Conservation (phyloP, 208 protist species). For the Leishmania tropica region DNA sequence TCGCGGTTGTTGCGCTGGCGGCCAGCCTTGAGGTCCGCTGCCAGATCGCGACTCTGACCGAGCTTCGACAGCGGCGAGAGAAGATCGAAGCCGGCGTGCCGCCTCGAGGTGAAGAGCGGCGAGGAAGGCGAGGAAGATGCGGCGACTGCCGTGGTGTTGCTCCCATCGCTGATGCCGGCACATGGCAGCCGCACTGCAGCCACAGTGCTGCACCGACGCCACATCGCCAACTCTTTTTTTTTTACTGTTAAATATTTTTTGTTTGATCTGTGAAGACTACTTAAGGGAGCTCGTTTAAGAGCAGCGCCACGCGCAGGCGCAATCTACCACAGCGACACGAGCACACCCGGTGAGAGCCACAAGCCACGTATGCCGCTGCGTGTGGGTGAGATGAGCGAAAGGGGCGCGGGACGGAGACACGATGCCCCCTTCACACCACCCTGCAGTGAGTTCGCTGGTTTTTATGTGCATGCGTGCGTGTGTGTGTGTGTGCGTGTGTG, state of each 20-base stretch:
- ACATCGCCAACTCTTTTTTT: background rate
- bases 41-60: slow-evolving; percentile 79
- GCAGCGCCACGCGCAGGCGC: background rate
- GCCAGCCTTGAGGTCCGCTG: slow-evolving; percentile 70
- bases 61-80: slow-evolving; percentile 80
- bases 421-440: background rate
- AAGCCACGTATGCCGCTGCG: background rate
- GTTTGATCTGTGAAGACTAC: background rate
- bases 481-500: background rate
- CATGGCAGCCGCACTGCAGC: slow-evolving; percentile 7
- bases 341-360: background rate
- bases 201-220: slow-evolving; percentile 20
- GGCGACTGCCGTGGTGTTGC: background rate
- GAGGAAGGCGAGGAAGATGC: slow-evolving; percentile 10
- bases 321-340: background rate
- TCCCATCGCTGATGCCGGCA: background rate
- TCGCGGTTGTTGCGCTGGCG: slow-evolving; percentile 81
- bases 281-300: background rate
- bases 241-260: background rate
- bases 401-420: background rate
- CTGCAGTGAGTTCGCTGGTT: background rate
- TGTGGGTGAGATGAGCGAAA: background rate
- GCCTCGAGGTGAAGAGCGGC: slow-evolving; percentile 30
- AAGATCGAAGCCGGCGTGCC: slow-evolving; percentile 66
- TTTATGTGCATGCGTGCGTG: background rate